Evolutionary conservation across 495 filamentous ascomycete genomes (phyloP).

Genomic region (Penicillium nucicola): DNA sequence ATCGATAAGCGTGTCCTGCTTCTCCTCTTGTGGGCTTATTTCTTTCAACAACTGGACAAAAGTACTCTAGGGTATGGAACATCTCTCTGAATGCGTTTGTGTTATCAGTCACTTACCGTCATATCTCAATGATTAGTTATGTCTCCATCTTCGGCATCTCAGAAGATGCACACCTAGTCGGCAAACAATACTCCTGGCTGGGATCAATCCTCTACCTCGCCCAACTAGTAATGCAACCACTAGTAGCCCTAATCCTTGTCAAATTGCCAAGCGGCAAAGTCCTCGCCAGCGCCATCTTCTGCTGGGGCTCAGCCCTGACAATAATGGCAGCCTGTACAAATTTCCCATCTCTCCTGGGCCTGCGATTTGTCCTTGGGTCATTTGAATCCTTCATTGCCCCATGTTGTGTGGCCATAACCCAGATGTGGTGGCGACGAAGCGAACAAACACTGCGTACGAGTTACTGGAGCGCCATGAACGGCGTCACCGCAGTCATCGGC

Average conservation of each 20-base stretch:
- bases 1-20: slow-evolving; percentile 50
- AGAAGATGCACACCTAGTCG: slow-evolving; percentile 35
- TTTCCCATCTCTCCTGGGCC: slow-evolving; percentile 48
- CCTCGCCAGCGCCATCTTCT: slow-evolving; percentile 49
- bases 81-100: too few species aligned
- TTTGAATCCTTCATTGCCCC: slow-evolving; percentile 30
- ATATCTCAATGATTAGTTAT: slow-evolving; percentile 24
- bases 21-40: slow-evolving; percentile 28
- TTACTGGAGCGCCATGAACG: slow-evolving; percentile 55
- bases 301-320: slow-evolving; percentile 45
- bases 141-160: slow-evolving; percentile 44
- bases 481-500: slow-evolving; percentile 37
- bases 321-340: slow-evolving; percentile 50
- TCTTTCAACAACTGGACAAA: slow-evolving; percentile 54
- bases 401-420: slow-evolving; percentile 50
- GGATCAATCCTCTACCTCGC: slow-evolving; percentile 43
- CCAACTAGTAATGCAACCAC: slow-evolving; percentile 35
- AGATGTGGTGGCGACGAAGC: slow-evolving; percentile 56
- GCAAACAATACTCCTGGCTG: slow-evolving; percentile 49
- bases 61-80: slow-evolving; percentile 26
- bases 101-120: too few species aligned
- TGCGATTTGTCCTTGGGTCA: slow-evolving; percentile 1
- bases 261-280: slow-evolving; percentile 37
- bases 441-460: slow-evolving; percentile 53
- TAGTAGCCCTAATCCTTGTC: slow-evolving; percentile 22